phyloP scores from a whole-genome alignment of 2,329 filamentous ascomycete genomes.

The Alternaria metachromatica region DNA sequence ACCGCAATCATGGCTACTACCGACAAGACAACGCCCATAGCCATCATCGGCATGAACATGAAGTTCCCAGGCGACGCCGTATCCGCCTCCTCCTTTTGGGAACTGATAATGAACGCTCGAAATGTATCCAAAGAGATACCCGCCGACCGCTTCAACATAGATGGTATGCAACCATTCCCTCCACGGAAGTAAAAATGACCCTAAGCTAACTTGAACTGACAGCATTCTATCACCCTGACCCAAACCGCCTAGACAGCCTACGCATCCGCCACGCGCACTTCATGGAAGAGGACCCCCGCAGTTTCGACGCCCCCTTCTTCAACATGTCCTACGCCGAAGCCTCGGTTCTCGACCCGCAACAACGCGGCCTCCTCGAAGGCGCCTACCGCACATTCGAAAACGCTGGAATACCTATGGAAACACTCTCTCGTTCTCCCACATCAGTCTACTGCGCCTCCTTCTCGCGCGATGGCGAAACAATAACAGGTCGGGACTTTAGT shows the following conservation, averaged over 20 bases:
- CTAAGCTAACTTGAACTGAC: neutral
- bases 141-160: constrained; percentile 18
- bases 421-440: constrained; percentile 14
- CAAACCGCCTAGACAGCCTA: constrained; percentile 4
- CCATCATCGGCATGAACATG: constrained; percentile 16
- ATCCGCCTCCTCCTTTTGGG: constrained; percentile 21
- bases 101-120: constrained; percentile 11
- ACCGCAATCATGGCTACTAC: neutral
- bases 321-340: constrained; percentile 12
- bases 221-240: constrained; percentile 9
- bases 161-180: neutral
- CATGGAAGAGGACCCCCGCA: constrained; percentile 15
- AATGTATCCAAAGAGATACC: constrained; percentile 16
- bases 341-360: constrained; percentile 26
- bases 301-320: constrained; percentile 29
- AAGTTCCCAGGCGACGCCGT: constrained; percentile 17
- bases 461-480: constrained; percentile 2
- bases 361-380: constrained; percentile 28
- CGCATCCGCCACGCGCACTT: constrained; percentile 13
- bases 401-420: constrained; percentile 14
- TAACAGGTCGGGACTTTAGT: constrained; percentile 4
- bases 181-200: neutral
- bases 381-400: constrained; percentile 32
- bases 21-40: constrained; percentile 6
- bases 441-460: constrained; percentile 18